phyloP scores from a whole-genome alignment of 2,329 filamentous ascomycete genomes.

The Gnomoniopsis smithogilvyi region DNA sequence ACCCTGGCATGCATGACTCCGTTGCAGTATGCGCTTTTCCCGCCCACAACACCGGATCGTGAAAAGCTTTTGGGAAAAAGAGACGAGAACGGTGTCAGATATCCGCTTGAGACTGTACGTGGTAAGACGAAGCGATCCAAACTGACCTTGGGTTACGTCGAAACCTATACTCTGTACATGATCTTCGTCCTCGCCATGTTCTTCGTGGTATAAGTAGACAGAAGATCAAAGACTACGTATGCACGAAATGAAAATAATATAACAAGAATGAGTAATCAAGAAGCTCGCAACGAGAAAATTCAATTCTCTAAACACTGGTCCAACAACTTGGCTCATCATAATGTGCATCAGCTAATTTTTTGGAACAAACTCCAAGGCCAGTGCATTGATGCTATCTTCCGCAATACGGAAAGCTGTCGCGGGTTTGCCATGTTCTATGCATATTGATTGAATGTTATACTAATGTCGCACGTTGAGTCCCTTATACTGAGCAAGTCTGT shows the following conservation, averaged over 20 bases:
- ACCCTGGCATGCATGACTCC: constrained; percentile 56
- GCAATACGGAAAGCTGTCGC: no score
- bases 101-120: neutral
- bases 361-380: no score
- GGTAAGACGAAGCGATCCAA: neutral
- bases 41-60: constrained; percentile 54
- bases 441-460: no score
- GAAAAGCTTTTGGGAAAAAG: constrained; percentile 45
- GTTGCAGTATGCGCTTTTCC: constrained; percentile 58
- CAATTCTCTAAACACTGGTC: neutral
- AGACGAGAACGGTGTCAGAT: neutral
- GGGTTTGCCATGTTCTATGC: no score
- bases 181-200: neutral
- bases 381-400: no score
- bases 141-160: neutral
- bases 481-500: no score
- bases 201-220: neutral
- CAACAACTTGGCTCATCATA: no score
- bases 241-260: neutral
- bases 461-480: no score
- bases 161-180: neutral
- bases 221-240: neutral
- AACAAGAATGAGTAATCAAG: neutral
- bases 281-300: neutral
- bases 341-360: no score